Evolutionary conservation across 75 land plant genomes (phyloP), one percentile per base, ranked within the genome.

Genomic region (Cupressus sempervirens): DNA sequence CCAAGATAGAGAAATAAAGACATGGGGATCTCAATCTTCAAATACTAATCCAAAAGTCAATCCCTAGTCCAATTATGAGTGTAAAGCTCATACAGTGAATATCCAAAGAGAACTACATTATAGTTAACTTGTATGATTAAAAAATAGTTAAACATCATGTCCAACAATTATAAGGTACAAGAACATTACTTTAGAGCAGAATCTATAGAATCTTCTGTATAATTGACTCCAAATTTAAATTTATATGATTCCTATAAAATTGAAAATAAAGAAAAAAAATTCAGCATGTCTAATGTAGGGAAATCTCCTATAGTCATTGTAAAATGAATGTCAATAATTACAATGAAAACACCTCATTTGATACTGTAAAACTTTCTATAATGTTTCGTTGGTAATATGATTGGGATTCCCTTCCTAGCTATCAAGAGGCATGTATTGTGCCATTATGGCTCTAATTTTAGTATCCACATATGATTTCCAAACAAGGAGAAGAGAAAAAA

Each of bases 381-480:
- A 30, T 32, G 35, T 76, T 36, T 84, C 86, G 5, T 9, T 29
- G 6, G 7, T 40, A 86, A 52, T 29, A 76, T 84, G 86, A n/a
- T 68, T 84, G 6, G 52, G 86, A 34, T 41, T 34, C 26, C 83
- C 89, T 53, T 53, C 81, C 34, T 92, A 91, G 87, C 92, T 92
- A 83, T 95, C 96, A 85, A 95, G 75, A 34, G 95, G 96, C 96
- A 95, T 95, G 90, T 93, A 93, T 84, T 95, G 96, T 3, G 96
- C 95, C 96, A 94, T 95, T 85, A 95, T 95, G 2, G 94, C 96
- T 7, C 94, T 85, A 30, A 95, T 95, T 86, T 95, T 94, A 0
- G 96, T 91, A 81, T 95, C 93, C 94, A 95, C 91, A 89, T 95
- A 95, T 75, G 92, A 87, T 95, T 94, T 92, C 82, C 83, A 41